Evolutionary conservation across 129 eudicot genomes (phyloP).

Genomic region (Chrysanthemum lavandulifolium): DNA sequence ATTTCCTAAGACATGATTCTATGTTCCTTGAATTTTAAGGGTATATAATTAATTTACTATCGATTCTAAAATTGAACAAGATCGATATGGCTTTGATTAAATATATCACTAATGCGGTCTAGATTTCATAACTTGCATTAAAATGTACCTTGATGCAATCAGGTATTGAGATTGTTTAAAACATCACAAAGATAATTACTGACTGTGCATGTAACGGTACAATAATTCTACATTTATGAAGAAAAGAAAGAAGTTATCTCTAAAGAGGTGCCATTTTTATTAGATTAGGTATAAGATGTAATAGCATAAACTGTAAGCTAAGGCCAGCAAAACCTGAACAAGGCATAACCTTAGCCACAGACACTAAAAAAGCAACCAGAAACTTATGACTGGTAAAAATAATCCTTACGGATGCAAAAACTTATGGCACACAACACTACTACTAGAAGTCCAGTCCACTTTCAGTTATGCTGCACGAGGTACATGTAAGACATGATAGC

Average conservation of each 20-base stretch:
- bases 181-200: background rate
- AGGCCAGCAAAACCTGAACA: slow-evolving; percentile 17
- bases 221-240: background rate
- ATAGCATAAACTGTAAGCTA: slow-evolving; percentile 9
- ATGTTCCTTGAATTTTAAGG: no score
- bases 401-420: slow-evolving; percentile 20
- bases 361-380: background rate
- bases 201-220: background rate
- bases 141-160: background rate
- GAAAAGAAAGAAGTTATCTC: background rate
- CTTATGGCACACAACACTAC: slow-evolving; percentile 23
- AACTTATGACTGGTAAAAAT: slow-evolving; percentile 14
- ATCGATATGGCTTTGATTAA: background rate
- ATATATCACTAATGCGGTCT: background rate
- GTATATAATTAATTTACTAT: no score
- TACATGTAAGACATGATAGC: background rate
- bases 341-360: slow-evolving; percentile 17
- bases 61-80: no score
- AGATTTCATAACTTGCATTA: background rate
- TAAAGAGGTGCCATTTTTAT: slow-evolving; percentile 28
- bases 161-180: background rate
- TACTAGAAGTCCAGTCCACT: slow-evolving; percentile 11
- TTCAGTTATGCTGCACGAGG: background rate
- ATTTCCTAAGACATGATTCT: no score
- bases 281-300: slow-evolving; percentile 14